phyloP scores from a whole-genome alignment of 1,284 basidiomycete genomes.

The Pseudozyma sp. region DNA sequence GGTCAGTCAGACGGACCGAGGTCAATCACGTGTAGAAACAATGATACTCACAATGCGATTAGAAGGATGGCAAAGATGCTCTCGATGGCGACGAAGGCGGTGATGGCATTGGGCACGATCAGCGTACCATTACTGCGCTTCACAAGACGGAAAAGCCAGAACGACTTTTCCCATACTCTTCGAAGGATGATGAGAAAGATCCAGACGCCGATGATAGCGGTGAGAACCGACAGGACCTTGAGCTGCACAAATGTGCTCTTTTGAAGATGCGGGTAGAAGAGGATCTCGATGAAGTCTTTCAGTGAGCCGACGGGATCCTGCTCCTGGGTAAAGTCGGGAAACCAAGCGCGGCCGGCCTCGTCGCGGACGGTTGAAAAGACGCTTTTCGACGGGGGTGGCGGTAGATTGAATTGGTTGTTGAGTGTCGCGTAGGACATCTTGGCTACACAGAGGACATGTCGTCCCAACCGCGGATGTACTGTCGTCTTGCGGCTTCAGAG shows the following conservation, averaged over 20 bases:
- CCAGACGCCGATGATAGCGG: conserved; percentile 26
- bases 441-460: background rate
- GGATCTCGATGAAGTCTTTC: conserved; percentile 15
- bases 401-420: conserved; percentile 20
- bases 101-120: conserved; percentile 42
- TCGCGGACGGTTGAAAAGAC: conserved; percentile 24
- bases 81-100: conserved; percentile 28
- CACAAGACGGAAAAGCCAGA: conserved; percentile 39
- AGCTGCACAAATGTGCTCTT: conserved; percentile 31
- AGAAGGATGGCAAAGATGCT: conserved; percentile 26
- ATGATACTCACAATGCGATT: conserved; percentile 29
- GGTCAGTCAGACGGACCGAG: too few relatives aligned
- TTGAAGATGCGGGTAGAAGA: conserved; percentile 24
- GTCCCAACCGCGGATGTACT: background rate
- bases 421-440: conserved; percentile 32
- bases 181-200: conserved; percentile 38
- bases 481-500: background rate
- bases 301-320: conserved; percentile 18
- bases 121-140: conserved; percentile 33
- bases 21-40: too few relatives aligned
- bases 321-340: conserved; percentile 31
- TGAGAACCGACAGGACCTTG: conserved; percentile 30
- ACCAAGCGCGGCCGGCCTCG: conserved; percentile 24
- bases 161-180: conserved; percentile 25
- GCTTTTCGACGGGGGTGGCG: conserved; percentile 19